A percentile compares a stretch with the other conserved stretches of the same genome.
These are phyloP conservation scores for Mallotus japonicus DNA, from an alignment of 441 rosid genomes.

Conservation along the genomic window DNA sequence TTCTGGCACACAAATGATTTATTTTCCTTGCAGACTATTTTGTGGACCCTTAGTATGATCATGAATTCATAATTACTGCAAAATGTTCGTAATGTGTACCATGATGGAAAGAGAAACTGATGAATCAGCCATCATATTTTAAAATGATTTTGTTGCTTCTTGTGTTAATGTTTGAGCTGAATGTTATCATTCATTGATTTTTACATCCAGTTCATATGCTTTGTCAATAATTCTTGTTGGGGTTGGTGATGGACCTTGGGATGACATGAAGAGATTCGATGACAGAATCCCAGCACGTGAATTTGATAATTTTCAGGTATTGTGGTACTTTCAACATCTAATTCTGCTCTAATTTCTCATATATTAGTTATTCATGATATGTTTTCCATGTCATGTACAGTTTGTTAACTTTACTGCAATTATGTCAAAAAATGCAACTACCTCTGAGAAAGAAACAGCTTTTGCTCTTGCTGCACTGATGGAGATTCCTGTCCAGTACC, in stretches of 20 bases:
- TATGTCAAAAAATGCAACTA: slow-evolving; percentile 55
- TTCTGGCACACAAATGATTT: background rate
- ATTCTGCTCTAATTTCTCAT: background rate
- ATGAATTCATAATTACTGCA: too few relatives aligned
- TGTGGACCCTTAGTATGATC: too few relatives aligned
- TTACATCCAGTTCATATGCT: slow-evolving; percentile 58
- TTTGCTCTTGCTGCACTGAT: slow-evolving; percentile 86
- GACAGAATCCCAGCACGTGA: slow-evolving; percentile 82
- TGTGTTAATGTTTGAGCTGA: background rate
- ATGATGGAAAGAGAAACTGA: background rate
- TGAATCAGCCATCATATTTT: background rate
- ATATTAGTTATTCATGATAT: background rate
- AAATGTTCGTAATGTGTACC: too few relatives aligned
- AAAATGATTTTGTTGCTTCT: background rate
- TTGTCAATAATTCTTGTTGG: slow-evolving; percentile 88
- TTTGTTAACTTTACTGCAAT: slow-evolving; percentile 89
- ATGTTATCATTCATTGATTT: slow-evolving; percentile 5
- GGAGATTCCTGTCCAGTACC: slow-evolving; percentile 91
- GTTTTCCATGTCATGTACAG: slow-evolving; percentile 40
- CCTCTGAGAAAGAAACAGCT: slow-evolving; percentile 61
- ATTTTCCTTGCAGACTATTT: too few relatives aligned
- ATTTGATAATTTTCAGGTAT: slow-evolving; percentile 84
- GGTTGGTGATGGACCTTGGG: slow-evolving; percentile 99
- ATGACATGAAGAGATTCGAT: slow-evolving; percentile 80
- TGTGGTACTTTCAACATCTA: too few relatives aligned